Percentiles rank a stretch among this genome's conserved stretches.
These are phyloP conservation scores for Fusarium nurragi DNA, from an alignment of 2,329 filamentous ascomycete species.

Conservation along the genomic window DNA sequence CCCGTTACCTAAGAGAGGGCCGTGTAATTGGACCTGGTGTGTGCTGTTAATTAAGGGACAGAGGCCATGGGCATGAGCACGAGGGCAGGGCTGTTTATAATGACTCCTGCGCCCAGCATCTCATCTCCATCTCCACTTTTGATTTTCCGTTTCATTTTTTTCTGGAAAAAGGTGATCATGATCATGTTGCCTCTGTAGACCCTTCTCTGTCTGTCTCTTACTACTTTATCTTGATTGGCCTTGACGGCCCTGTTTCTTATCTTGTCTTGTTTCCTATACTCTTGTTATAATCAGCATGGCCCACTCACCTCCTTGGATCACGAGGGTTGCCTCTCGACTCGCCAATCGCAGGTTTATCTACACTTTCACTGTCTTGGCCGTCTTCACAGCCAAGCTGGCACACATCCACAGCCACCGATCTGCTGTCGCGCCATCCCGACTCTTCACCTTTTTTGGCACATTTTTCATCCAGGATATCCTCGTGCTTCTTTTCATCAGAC, in stretches of 20 bases:
- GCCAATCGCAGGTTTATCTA: constrained; percentile 48
- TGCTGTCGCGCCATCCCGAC: constrained; percentile 43
- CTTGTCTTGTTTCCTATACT: neutral
- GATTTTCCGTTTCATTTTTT: neutral
- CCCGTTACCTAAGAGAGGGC: constrained; percentile 18
- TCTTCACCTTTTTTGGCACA: constrained; percentile 46
- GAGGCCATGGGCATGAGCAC: neutral
- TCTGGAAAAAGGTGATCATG: constrained; percentile 14
- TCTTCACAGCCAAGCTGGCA: constrained; percentile 46
- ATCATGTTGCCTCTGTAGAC: neutral
- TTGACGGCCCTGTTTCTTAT: neutral
- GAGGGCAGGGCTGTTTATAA: neutral
- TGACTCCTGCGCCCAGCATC: neutral
- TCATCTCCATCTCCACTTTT: neutral
- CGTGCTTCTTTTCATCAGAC: constrained; percentile 46
- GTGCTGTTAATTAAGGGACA: neutral
- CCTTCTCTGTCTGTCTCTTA: neutral
- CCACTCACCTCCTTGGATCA: neutral
- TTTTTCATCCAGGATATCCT: constrained; percentile 50
- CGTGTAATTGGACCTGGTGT: neutral
- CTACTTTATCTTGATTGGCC: neutral
- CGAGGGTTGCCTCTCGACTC: constrained; percentile 34
- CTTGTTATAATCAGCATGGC: constrained; percentile 1
- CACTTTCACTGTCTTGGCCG: constrained; percentile 43
- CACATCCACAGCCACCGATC: constrained; percentile 48